Evolutionary conservation across 2,329 filamentous ascomycete species (phyloP), one percentile per base, ranked within the genome.

Genomic region (Helminthosporium solani): DNA sequence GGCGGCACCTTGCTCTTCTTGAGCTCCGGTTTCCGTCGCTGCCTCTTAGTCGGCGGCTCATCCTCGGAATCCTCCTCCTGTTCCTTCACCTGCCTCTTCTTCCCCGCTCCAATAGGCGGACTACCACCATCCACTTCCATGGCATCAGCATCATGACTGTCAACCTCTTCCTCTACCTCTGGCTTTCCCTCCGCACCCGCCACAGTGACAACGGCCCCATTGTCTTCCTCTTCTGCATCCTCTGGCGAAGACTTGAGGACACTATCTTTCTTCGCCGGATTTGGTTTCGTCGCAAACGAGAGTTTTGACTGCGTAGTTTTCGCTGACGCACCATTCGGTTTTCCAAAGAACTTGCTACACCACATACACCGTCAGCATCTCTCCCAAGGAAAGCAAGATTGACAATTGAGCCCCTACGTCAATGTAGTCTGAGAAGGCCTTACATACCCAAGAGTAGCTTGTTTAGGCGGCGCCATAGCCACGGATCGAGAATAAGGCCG

Each of bases 371-470:
- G 33, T 64, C 27, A 60, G 54, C 46, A 42, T 36, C n/a, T 27
- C 9, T 25, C 16, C 16, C n/a, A 20, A 14, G 8, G 8, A 15
- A 33, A 8, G 20, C 28, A 12, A 25, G 7, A 20, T 21, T n/a
- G 27, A 20, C 18, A 20, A 18, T n/a, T 42, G 19, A 27, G 27
- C 45, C 38, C 76, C 71, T 82, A 90, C 87, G 85, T 81, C 70
- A 92, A 74, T 59, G 85, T 89, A 66, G 79, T 82, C 76, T 92
- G 88, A 54, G 79, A 78, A 61, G 84, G 75, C 72, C 82, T 85
- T 53, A 92, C 90, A 75, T 94, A 95, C 90, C 88, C 88, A 70
- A 95, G 75, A 50, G 88, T 95, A 62, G 87, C 84, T 74, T 95
- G 90, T 68, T 88, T 90, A 16, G 74, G 74, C 40, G 74, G 74